Conservation (phyloP, 148 eudicot genomes). For the Simmondsia chinensis region DNA sequence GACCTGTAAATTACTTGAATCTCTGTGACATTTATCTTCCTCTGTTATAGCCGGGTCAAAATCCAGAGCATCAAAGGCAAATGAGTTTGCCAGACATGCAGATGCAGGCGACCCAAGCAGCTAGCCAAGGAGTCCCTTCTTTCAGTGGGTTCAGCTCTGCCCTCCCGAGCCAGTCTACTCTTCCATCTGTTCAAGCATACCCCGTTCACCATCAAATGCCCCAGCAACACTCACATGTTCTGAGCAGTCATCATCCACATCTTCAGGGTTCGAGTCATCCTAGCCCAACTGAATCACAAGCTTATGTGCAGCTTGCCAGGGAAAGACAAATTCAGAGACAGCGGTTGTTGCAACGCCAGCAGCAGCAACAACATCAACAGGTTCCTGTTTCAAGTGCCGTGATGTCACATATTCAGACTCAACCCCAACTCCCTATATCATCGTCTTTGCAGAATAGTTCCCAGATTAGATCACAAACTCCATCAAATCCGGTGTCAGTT, state of each 20-base stretch:
- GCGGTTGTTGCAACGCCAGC: constrained; percentile 39
- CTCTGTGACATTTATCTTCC: not conserved
- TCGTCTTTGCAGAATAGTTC: constrained; percentile 47
- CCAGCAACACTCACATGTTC: constrained; percentile 51
- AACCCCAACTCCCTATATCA: constrained; percentile 45
- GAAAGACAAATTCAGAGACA: constrained; percentile 58
- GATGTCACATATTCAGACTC: constrained; percentile 47
- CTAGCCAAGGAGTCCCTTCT: constrained; percentile 39
- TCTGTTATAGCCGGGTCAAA: constrained; percentile 49
- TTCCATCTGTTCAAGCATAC: constrained; percentile 41
- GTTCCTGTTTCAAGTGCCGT: constrained; percentile 45
- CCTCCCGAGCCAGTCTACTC: constrained; percentile 37
- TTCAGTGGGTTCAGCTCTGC: constrained; percentile 39
- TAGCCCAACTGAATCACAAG: constrained; percentile 49
- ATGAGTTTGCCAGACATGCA: constrained; percentile 47
- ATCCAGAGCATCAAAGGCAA: constrained; percentile 63
- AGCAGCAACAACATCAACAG: constrained; percentile 37
- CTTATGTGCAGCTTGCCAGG: constrained; percentile 59
- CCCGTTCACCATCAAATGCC: constrained; percentile 48
- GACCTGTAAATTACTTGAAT: constrained; percentile 1
- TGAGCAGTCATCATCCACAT: constrained; percentile 39
- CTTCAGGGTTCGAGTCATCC: constrained; percentile 45
- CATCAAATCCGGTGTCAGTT: constrained; percentile 42
- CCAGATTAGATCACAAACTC: constrained; percentile 37
- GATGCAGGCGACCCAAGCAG: constrained; percentile 45